Evolutionary conservation across 2,329 filamentous ascomycete species (phyloP).

Genomic region (Colletotrichum tamarilloi): DNA sequence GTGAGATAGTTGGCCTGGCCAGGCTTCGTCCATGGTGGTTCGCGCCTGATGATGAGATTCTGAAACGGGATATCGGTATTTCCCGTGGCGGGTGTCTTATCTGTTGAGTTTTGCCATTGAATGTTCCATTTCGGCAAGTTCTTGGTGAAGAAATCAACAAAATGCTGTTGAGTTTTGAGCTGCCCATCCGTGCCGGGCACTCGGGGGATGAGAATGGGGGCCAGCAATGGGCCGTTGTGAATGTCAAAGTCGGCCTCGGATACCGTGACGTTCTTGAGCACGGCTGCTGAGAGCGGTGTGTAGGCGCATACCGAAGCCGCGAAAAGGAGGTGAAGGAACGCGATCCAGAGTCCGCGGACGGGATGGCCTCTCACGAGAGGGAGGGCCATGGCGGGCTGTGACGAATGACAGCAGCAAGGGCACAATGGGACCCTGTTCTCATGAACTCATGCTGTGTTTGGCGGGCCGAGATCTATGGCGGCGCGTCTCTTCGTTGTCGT

Average conservation of each 20-base stretch:
- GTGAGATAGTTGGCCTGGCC: slow-evolving; percentile 81
- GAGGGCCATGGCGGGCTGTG: slow-evolving; percentile 32
- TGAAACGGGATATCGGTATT: slow-evolving; percentile 75
- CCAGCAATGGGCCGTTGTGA: slow-evolving; percentile 72
- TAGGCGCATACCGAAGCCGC: slow-evolving; percentile 44
- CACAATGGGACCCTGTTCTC: slow-evolving; percentile 14
- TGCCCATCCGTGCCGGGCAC: slow-evolving; percentile 80
- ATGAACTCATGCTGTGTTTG: slow-evolving; percentile 30
- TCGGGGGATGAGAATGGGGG: slow-evolving; percentile 79
- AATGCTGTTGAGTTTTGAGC: slow-evolving; percentile 74
- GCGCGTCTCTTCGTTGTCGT: neutral
- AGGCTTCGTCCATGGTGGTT: slow-evolving; percentile 78
- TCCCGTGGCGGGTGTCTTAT: slow-evolving; percentile 73
- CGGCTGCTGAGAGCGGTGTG: slow-evolving; percentile 70
- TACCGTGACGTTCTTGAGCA: slow-evolving; percentile 71
- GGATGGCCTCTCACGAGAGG: slow-evolving; percentile 23
- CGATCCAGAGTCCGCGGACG: slow-evolving; percentile 26
- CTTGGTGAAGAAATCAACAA: slow-evolving; percentile 75
- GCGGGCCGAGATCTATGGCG: neutral
- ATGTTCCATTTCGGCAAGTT: slow-evolving; percentile 77
- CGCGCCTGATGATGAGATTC: slow-evolving; percentile 81
- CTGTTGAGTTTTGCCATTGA: slow-evolving; percentile 80
- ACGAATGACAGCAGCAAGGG: slow-evolving; percentile 5
- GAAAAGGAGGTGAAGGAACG: slow-evolving; percentile 39
- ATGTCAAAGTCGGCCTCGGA: slow-evolving; percentile 77